Base-by-base conservation (phyloP, 2,329 filamentous ascomycete species). In the Colletotrichum liriopes region DNA sequence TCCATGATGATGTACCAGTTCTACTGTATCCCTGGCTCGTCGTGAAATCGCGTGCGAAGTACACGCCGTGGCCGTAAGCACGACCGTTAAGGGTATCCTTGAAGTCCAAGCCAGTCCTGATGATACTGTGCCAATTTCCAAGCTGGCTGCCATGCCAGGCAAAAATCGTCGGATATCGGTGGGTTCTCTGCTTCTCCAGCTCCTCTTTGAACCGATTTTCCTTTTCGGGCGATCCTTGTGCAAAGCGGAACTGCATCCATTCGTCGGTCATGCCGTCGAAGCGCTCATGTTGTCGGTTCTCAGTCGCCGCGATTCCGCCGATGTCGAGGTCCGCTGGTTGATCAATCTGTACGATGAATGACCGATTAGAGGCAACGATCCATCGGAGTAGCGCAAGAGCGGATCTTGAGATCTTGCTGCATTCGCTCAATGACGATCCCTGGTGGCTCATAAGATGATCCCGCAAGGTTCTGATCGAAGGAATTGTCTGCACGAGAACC, bases 311-410 rank as follows among this genome's bases (percentile, higher is more conserved):
- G 49, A 43, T 23, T 23, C 26, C 47, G 14, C 47, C 55, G 7
- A 61, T 29, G n/a, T 73, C 68, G 11, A 51, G 55, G 12, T 67
- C 63, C 18, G 72, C 78, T 11, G 82, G 82, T 54, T 74, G 65
- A 12, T 92, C 90, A 20, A 96, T 91, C 75, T 96, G 91, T 56
- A 96, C 86, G 72, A 98, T 96, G 76, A 92, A 95, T 0, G 95
- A 96, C 56, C 94, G 88, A 77, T 98, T 98, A 0, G 95, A 97
- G 0, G 95, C 93, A 70, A 98, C 90, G 73, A 98, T 93, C 95
- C 95, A 98, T 63, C 93, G 89, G 26, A 98, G 83, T 0, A 97
- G 81, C 26, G 90, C 89, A 3, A 94, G 81, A 0, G 92, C 89
- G 8, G 93, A 88, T 2, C 90, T 88, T 0, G 92, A 89, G 12